phyloP scores from a whole-genome alignment of 2,329 filamentous ascomycete genomes.

The Claviceps citrina region DNA sequence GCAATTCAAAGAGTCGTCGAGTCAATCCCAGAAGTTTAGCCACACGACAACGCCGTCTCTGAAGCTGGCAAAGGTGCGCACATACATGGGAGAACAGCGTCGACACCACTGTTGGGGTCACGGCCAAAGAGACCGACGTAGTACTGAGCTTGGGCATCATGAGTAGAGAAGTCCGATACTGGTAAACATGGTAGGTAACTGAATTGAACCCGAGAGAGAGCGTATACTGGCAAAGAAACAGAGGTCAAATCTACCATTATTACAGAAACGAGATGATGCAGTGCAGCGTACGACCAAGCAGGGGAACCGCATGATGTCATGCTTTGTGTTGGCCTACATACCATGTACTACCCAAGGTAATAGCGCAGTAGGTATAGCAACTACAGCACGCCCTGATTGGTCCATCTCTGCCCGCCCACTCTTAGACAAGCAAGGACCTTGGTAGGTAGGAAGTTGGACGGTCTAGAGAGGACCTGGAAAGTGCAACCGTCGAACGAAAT shows the following conservation, averaged over 20 bases:
- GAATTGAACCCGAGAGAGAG: not conserved
- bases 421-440: too few relatives aligned
- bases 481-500: slow-evolving; percentile 8
- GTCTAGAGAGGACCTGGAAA: not conserved
- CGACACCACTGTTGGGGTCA: slow-evolving; percentile 74
- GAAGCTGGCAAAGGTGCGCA: slow-evolving; percentile 3
- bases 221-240: not conserved
- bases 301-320: slow-evolving; percentile 3
- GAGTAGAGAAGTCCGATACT: not conserved
- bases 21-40: slow-evolving; percentile 1
- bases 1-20: not conserved
- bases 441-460: too few relatives aligned
- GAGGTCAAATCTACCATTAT: not conserved
- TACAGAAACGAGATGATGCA: slow-evolving; percentile 1
- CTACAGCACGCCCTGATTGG: too few relatives aligned
- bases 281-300: too few relatives aligned
- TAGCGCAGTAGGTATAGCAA: too few relatives aligned
- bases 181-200: too few relatives aligned
- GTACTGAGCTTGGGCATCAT: slow-evolving; percentile 52
- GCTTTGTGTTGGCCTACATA: too few relatives aligned
- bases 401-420: too few relatives aligned
- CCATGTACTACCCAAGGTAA: too few relatives aligned
- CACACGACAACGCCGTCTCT: not conserved
- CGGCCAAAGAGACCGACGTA: slow-evolving; percentile 63
- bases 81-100: slow-evolving; percentile 77